Base-by-base conservation (phyloP, 2,329 filamentous ascomycete genomes). In the Colletotrichum simmondsii region DNA sequence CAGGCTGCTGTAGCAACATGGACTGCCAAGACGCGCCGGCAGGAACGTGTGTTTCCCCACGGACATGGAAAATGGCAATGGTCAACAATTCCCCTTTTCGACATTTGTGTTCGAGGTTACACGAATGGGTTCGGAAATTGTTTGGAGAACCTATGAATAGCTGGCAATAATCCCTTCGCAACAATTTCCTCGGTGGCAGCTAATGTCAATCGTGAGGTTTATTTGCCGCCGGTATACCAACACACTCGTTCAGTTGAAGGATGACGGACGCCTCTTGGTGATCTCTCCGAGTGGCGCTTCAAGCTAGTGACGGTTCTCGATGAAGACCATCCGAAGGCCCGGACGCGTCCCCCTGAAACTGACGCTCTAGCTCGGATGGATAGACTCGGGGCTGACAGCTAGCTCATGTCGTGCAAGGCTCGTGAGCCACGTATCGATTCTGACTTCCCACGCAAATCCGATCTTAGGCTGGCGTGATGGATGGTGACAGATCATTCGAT, bases 11-110 rank as follows among this genome's bases (percentile, higher is more conserved):
- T 24, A 14, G 59, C 52, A 46, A 57, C 66, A 46, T 68, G 24
- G 35, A 63, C 59, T 68, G 66, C 65, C 65, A 68, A 67, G 68
- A n/a, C 53, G 49, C 22, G 57, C 26, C 35, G 37, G 37, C 56
- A 10, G 42, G 59, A 59, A 54, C 42, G 69, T 69, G 59, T 58
- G 49, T n/a, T 42, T n/a, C 42, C 64, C 42, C 64, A 71, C 64
- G 28, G 69, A 59, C 65, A 46, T 53, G 16, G 16, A 32, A 12
- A 28, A 42, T 22, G 32, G 19, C 24, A 11, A 62, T 46, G 7
- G 42, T n/a, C 7, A n/a, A 49, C 2, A n/a, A 49, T n/a, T 49
- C 6, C n/a, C 30, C 6, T 35, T 35, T 22, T 35, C n/a, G 12
- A 35, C n/a, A 37, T n/a, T 22, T 24, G 14, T n/a, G 11, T 37